phyloP scores from a whole-genome alignment of 1,284 basidiomycete genomes.

The Prillingera fragicola region DNA sequence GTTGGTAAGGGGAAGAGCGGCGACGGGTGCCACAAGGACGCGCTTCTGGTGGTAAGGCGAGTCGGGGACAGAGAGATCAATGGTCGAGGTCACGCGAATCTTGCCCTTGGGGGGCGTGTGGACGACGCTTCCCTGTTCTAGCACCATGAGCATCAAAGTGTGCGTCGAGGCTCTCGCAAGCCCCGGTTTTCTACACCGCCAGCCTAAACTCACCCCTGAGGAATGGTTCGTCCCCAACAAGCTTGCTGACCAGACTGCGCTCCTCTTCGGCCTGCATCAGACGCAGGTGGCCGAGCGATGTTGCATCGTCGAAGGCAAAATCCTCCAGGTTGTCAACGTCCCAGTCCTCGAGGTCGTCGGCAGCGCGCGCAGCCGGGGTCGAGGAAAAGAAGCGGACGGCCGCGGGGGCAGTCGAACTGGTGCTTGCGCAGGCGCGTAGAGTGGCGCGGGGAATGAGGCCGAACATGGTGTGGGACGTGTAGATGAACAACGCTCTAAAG shows the following conservation, averaged over 20 bases:
- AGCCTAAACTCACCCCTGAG: slow-evolving; percentile 61
- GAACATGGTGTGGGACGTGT: no score
- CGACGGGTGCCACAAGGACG: slow-evolving; percentile 64
- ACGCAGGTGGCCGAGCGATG: slow-evolving; percentile 61
- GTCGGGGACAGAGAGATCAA: slow-evolving; percentile 64
- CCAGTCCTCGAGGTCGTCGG: background rate
- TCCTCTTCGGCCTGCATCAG: slow-evolving; percentile 64
- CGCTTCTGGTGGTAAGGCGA: slow-evolving; percentile 65
- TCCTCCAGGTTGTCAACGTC: slow-evolving; percentile 43
- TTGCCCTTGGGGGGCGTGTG: slow-evolving; percentile 56
- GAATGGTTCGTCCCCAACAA: slow-evolving; percentile 75
- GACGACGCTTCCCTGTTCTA: no score
- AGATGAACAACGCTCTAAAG: no score
- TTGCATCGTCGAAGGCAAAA: slow-evolving; percentile 57
- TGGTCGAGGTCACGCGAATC: slow-evolving; percentile 65
- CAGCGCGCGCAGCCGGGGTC: background rate
- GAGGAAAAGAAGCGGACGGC: background rate
- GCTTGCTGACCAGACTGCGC: slow-evolving; percentile 68
- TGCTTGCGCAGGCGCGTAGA: no score
- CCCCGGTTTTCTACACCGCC: no score
- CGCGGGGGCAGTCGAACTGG: background rate
- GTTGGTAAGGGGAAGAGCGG: slow-evolving; percentile 60
- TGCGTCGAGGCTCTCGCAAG: no score
- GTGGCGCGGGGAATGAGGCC: no score
- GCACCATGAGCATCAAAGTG: no score